phyloP scores from a whole-genome alignment of 2,329 filamentous ascomycete species.

The Alternaria sp. region DNA sequence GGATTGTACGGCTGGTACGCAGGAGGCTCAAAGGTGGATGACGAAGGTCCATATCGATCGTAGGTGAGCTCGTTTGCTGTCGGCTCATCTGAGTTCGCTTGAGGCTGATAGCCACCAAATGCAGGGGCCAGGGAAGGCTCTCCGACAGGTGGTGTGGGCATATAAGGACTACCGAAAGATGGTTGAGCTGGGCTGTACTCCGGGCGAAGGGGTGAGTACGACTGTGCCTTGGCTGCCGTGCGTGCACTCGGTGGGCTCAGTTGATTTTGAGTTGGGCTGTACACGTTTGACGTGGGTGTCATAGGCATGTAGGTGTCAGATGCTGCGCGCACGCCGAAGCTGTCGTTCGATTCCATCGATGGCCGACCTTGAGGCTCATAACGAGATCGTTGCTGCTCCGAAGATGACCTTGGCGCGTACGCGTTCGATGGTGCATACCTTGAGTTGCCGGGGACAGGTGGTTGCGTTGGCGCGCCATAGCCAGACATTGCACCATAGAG shows the following conservation, averaged over 20 bases:
- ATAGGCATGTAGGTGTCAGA: conserved; percentile 41
- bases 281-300: conserved; percentile 33
- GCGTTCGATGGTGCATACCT: conserved; percentile 47
- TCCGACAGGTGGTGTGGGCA: conserved; percentile 33
- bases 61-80: conserved; percentile 17
- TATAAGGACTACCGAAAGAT: conserved; percentile 40
- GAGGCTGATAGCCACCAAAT: conserved; percentile 36
- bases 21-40: conserved; percentile 36
- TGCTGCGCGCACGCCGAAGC: conserved; percentile 30
- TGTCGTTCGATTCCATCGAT: conserved; percentile 47
- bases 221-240: conserved; percentile 35
- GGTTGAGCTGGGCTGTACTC: conserved; percentile 30
- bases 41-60: conserved; percentile 43
- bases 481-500: conserved; percentile 73
- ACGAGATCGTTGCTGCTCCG: conserved; percentile 57
- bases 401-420: conserved; percentile 58
- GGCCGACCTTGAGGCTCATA: conserved; percentile 53
- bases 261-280: conserved; percentile 39
- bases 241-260: conserved; percentile 37
- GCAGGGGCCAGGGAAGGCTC: conserved; percentile 26
- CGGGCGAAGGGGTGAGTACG: conserved; percentile 41
- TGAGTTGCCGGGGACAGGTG: conserved; percentile 40
- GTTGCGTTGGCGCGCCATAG: conserved; percentile 48
- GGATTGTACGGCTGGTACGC: conserved; percentile 57
- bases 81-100: conserved; percentile 33